phyloP scores from a whole-genome alignment of 2,329 filamentous ascomycete genomes.

The Colletotrichum chlorophyti region DNA sequence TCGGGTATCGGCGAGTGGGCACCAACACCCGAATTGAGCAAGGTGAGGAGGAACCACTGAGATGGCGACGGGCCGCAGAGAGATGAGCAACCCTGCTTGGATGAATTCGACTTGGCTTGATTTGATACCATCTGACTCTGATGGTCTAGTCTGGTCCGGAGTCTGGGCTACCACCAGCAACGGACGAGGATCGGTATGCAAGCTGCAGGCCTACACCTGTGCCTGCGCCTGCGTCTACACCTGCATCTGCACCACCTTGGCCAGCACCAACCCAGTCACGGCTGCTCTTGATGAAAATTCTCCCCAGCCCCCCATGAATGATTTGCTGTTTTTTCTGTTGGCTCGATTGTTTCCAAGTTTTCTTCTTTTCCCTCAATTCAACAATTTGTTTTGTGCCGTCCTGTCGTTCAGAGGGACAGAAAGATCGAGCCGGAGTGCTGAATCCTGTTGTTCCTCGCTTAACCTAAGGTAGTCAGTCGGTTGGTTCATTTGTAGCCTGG shows the following conservation, averaged over 20 bases:
- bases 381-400: not conserved
- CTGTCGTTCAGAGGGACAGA: not conserved
- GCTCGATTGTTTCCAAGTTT: not conserved
- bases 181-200: too few species aligned
- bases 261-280: slow-evolving; percentile 16
- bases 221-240: not conserved
- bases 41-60: too few species aligned
- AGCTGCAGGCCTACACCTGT: not conserved
- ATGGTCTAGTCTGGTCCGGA: too few species aligned
- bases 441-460: slow-evolving; percentile 14
- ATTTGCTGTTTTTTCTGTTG: not conserved
- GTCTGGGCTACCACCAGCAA: too few species aligned
- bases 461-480: too few species aligned
- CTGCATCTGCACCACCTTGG: slow-evolving; percentile 9
- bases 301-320: not conserved
- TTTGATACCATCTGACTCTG: too few species aligned
- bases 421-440: not conserved
- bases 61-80: too few species aligned
- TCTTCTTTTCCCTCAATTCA: not conserved
- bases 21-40: too few species aligned
- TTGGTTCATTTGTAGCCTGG: too few species aligned
- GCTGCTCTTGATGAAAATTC: slow-evolving; percentile 5
- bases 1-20: too few species aligned
- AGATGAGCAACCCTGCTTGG: too few species aligned
- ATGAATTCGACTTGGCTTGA: too few species aligned